Evolutionary conservation across 108 stramenopile species (phyloP).

Genomic region (Pseudonitzschia pungens): DNA sequence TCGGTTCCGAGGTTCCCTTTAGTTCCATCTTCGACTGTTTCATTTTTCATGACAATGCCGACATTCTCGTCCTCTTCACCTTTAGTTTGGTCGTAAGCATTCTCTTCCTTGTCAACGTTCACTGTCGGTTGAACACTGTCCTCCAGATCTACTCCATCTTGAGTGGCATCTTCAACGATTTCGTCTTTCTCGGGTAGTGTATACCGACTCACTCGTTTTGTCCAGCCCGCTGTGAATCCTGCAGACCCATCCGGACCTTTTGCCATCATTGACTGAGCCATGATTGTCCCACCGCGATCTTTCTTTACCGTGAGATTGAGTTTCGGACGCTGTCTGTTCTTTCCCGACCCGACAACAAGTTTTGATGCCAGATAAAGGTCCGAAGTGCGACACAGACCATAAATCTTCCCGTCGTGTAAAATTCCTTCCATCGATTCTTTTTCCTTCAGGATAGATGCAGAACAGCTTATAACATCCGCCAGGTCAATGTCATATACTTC

Average conservation of each 20-base stretch:
- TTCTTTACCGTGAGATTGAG: slow-evolving; percentile 83
- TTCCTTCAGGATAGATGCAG: slow-evolving; percentile 56
- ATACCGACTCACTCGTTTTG: slow-evolving; percentile 43
- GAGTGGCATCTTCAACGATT: neutral
- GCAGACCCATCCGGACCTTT: slow-evolving; percentile 69
- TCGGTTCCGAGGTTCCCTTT: neutral
- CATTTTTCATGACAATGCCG: neutral
- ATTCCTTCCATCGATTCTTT: slow-evolving; percentile 73
- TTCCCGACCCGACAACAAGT: slow-evolving; percentile 30
- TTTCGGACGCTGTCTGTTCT: slow-evolving; percentile 62
- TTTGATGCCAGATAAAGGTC: slow-evolving; percentile 73
- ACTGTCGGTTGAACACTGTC: neutral
- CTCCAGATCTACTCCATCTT: neutral
- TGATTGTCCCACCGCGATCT: slow-evolving; percentile 79
- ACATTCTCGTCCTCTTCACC: neutral
- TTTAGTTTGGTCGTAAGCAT: neutral
- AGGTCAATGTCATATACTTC: slow-evolving; percentile 58
- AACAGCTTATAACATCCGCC: slow-evolving; percentile 73
- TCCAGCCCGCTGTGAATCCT: slow-evolving; percentile 68
- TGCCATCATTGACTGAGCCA: slow-evolving; percentile 86
- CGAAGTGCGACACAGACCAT: slow-evolving; percentile 75
- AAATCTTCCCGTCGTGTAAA: slow-evolving; percentile 68
- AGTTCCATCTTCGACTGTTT: neutral
- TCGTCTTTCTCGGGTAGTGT: neutral
- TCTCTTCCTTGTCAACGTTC: neutral